Base-by-base conservation (phyloP, 768 basidiomycete genomes). In the Auriscalpium orientale region DNA sequence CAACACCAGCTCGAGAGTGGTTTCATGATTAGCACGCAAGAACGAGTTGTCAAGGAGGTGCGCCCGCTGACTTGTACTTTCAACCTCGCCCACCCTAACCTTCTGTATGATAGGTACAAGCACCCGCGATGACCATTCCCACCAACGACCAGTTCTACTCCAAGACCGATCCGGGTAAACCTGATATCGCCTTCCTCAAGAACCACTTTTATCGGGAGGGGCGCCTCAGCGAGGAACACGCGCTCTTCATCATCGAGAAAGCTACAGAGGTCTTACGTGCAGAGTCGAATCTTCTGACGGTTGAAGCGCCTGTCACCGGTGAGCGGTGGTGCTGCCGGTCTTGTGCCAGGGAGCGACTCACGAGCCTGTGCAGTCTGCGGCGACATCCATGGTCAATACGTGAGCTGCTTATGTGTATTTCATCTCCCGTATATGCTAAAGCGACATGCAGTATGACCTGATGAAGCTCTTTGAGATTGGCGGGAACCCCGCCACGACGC, bases 181-280 rank as follows among this genome's bases (percentile, higher is more conserved):
- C 95, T 10, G 91, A 98, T 70, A 78, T 98, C 62, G 94, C 91
- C 33, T 98, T 93, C 71, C 79, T 99, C 59, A 99, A 98, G 77
- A 98, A 98, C 66, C 97, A 99, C 73, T 98, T 99, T 69, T 98
- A 98, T 71, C 83, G 97, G 37, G 95, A 98, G 70, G 95, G 95
- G 0, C 78, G 95, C 51, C 63, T 98, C 62, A 94, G 85, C 16
- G 95, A 98, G 70, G 91, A 95, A 46, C 94, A 98, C 70, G 97
- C 97, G 4, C 68, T 97, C 59, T 97, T 86, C 78, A 98, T 99
- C 67, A 73, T 99, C 62, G 82, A 89, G 59, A 88, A 85, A 71
- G 89, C 82, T n/a, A 86, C 89, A 0, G 89, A 92, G 60, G 61
- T 98, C 20, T 75, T 99, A 65, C 81, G 81, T 60, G 72, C 79